phyloP scores from a whole-genome alignment of 257 asterid genomes.

The Schizonepeta tenuifolia region DNA sequence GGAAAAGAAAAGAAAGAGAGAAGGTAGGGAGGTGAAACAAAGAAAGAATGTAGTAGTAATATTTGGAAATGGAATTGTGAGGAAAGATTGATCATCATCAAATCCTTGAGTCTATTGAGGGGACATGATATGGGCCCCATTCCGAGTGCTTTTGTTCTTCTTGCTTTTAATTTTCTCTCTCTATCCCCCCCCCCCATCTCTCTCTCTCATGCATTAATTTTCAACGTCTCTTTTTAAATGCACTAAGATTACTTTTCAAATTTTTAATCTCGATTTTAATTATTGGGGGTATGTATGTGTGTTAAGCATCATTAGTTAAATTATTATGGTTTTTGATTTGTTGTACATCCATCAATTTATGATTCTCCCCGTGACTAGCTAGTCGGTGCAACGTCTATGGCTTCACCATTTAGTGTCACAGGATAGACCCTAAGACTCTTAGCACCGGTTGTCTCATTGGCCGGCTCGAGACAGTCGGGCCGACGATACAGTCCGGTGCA shows the following conservation, averaged over 20 bases:
- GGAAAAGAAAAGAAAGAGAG: constrained; percentile 36
- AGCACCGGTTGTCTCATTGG: too few species aligned
- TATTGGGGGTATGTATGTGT: constrained; percentile 21
- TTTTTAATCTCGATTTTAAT: constrained; percentile 11
- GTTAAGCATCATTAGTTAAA: constrained; percentile 16
- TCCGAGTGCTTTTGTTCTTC: constrained; percentile 64
- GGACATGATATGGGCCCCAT: constrained; percentile 71
- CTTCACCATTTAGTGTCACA: constrained; percentile 25
- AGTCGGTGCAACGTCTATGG: constrained; percentile 42
- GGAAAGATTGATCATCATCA: constrained; percentile 52
- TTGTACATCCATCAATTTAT: constrained; percentile 25
- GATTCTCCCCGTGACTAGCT: constrained; percentile 46
- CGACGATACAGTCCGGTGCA: too few species aligned
- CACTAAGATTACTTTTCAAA: constrained; percentile 33
- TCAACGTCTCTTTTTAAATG: constrained; percentile 46
- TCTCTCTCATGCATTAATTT: constrained; percentile 50
- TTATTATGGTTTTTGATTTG: constrained; percentile 23
- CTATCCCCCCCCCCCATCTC: constrained; percentile 28
- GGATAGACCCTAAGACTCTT: too few species aligned
- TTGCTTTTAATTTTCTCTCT: constrained; percentile 33
- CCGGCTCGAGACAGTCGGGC: too few species aligned
- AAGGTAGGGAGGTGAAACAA: too few species aligned
- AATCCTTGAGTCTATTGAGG: constrained; percentile 59
- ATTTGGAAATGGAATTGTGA: constrained; percentile 42
- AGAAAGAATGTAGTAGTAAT: too few species aligned